A percentile compares a stretch with the other conserved stretches of the same genome.
phyloP scores from a whole-genome alignment of 2,329 filamentous ascomycete species.

The Decorospora gaudefroyi region DNA sequence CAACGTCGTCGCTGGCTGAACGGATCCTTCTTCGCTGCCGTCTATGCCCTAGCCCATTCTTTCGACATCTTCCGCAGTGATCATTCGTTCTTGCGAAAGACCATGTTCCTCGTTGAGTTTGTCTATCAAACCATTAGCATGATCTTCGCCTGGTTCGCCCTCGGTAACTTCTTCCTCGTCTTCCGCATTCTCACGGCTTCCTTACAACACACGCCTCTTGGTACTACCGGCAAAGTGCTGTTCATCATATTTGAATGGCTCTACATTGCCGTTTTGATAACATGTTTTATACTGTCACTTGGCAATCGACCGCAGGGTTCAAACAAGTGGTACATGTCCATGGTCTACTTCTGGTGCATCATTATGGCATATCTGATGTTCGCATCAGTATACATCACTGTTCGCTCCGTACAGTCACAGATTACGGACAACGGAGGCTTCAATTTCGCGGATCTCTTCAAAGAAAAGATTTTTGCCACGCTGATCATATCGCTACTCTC shows the following conservation, averaged over 20 bases:
- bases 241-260: slow-evolving; percentile 95
- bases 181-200: slow-evolving; percentile 95
- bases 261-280: slow-evolving; percentile 87
- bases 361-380: slow-evolving; percentile 95
- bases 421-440: slow-evolving; percentile 66
- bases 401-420: slow-evolving; percentile 78
- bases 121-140: slow-evolving; percentile 94
- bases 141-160: slow-evolving; percentile 98
- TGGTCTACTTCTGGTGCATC: slow-evolving; percentile 97
- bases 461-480: slow-evolving; percentile 87
- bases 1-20: slow-evolving; percentile 97
- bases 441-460: slow-evolving; percentile 73
- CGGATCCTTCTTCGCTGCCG: slow-evolving; percentile 95
- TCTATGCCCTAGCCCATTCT: slow-evolving; percentile 93
- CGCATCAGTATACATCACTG: slow-evolving; percentile 91
- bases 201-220: slow-evolving; percentile 76
- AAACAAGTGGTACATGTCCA: slow-evolving; percentile 89
- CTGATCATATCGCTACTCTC: slow-evolving; percentile 90
- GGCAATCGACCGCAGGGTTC: slow-evolving; percentile 95
- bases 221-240: slow-evolving; percentile 75
- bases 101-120: slow-evolving; percentile 91
- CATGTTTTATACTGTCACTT: slow-evolving; percentile 92
- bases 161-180: slow-evolving; percentile 98
- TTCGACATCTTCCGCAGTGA: slow-evolving; percentile 94
- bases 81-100: slow-evolving; percentile 83